phyloP scores from a whole-genome alignment of 2,329 filamentous ascomycete species.

The Talaromyces verruculosus region DNA sequence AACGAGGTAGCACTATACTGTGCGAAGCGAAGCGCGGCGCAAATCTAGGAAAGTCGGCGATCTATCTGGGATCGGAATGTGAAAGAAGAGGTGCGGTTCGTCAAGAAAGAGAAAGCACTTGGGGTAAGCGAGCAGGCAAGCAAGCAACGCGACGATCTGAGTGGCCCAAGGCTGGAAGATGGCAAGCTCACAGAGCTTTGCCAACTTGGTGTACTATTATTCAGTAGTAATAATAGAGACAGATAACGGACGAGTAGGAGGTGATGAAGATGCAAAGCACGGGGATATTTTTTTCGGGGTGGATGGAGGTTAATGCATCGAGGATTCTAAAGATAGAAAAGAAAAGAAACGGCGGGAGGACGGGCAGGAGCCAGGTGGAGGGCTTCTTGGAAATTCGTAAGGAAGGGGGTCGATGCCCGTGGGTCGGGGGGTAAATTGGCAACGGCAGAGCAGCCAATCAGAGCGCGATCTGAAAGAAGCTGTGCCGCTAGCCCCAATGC shows the following conservation, averaged over 20 bases:
- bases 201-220: background rate
- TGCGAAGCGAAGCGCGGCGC: conserved; percentile 11
- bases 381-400: conserved; percentile 6
- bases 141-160: conserved; percentile 13
- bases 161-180: conserved; percentile 4
- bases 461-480: background rate
- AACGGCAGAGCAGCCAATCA: background rate
- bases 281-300: conserved; percentile 17
- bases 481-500: background rate
- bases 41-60: conserved; percentile 3
- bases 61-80: conserved; percentile 9
- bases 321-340: conserved; percentile 38
- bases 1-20: background rate
- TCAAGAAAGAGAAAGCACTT: conserved; percentile 5
- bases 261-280: conserved; percentile 24
- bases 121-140: conserved; percentile 11
- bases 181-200: conserved; percentile 18
- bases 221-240: conserved; percentile 4
- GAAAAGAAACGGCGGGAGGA: conserved; percentile 19
- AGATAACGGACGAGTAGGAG: conserved; percentile 12
- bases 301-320: conserved; percentile 23
- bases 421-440: background rate
- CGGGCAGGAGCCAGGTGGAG: conserved; percentile 16
- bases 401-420: background rate
- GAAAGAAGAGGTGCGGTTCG: conserved; percentile 2